Conservation (phyloP, 257 asterid species). For the Solanum etuberosum region DNA sequence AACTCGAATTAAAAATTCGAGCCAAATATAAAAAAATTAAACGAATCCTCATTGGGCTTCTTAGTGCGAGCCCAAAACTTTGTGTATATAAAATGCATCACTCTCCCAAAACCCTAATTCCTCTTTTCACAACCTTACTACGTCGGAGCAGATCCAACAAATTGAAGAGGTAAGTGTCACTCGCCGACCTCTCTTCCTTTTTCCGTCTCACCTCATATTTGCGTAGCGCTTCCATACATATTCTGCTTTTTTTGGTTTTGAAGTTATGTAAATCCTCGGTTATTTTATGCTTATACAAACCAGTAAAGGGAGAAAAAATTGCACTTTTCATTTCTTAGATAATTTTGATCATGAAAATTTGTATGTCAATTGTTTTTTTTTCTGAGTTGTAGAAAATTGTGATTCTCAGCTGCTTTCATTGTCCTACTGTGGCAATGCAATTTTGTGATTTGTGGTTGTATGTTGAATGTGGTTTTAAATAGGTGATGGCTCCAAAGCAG, state of each 20-base stretch:
- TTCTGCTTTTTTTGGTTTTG: background rate
- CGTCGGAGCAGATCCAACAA: background rate
- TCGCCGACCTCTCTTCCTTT: background rate
- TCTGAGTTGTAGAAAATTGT: background rate
- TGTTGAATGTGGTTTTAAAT: background rate
- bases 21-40: background rate
- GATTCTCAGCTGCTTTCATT: background rate
- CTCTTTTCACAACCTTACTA: background rate
- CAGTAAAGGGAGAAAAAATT: background rate
- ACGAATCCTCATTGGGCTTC: background rate
- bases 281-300: background rate
- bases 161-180: background rate
- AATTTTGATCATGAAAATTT: background rate
- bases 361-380: background rate
- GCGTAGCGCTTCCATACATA: background rate
- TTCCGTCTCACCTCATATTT: background rate
- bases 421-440: background rate
- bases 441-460: background rate
- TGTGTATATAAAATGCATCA: background rate
- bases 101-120: background rate
- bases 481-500: constrained; percentile 42
- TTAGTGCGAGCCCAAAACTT: background rate
- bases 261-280: background rate
- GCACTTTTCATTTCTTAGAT: background rate
- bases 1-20: background rate